These are phyloP conservation scores for Tetracladium marchalianum DNA, from an alignment of 495 filamentous ascomycete species.

Conservation along the genomic window DNA sequence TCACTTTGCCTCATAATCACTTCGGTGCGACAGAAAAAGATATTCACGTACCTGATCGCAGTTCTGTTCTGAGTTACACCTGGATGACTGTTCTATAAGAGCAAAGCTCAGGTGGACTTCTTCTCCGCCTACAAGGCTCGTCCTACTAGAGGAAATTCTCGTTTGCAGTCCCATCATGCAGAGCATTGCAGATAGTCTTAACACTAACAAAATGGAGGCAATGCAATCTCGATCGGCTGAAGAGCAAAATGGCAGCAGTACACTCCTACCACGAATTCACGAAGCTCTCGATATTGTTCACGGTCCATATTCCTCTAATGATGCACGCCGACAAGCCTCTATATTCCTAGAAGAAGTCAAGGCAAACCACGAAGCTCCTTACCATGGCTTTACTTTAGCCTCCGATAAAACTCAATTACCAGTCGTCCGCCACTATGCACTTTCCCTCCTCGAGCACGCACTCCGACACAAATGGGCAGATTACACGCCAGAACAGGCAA, in stretches of 20 bases:
- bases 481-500: constrained; percentile 51
- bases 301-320: constrained; percentile 70
- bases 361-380: constrained; percentile 62
- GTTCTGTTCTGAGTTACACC: constrained; percentile 1
- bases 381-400: constrained; percentile 78
- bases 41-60: constrained; percentile 7
- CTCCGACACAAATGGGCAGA: constrained; percentile 75
- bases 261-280: constrained; percentile 45
- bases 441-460: constrained; percentile 81
- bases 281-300: constrained; percentile 80
- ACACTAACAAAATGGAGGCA: not conserved
- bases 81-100: constrained; percentile 8
- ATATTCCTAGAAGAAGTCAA: constrained; percentile 78
- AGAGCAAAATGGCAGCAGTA: constrained; percentile 12
- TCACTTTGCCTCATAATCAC: not conserved
- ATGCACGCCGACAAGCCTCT: constrained; percentile 73
- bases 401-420: constrained; percentile 59
- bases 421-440: constrained; percentile 83
- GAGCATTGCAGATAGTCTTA: constrained; percentile 13
- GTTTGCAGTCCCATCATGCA: constrained; percentile 11
- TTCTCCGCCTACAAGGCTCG: not conserved
- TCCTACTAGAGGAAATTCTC: not conserved
- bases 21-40: not conserved
- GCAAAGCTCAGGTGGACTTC: not conserved
- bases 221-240: not conserved